A percentile compares a stretch with the other conserved stretches of the same genome.
Evolutionary conservation across 2,329 filamentous ascomycete genomes (phyloP).

Genomic region (Talaromyces sp.): DNA sequence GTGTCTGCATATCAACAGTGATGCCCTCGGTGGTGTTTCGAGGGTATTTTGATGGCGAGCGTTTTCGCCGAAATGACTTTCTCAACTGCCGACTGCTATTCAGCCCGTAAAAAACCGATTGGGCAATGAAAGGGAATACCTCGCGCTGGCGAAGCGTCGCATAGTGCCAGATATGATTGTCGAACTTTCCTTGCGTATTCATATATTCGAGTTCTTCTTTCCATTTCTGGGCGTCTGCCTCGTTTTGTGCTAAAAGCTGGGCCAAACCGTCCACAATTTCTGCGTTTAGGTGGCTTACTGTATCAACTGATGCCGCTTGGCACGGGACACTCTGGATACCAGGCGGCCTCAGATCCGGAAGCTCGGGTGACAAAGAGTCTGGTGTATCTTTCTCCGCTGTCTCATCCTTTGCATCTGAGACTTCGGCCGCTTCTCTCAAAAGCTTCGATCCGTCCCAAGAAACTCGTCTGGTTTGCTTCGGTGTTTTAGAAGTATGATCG

Average conservation of each 20-base stretch:
- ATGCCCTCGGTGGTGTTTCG: slow-evolving; percentile 8
- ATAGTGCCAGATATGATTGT: slow-evolving; percentile 37
- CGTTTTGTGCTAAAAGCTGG: slow-evolving; percentile 34
- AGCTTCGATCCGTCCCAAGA: slow-evolving; percentile 40
- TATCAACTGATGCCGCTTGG: slow-evolving; percentile 26
- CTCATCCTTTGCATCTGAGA: slow-evolving; percentile 13
- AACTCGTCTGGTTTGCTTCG: slow-evolving; percentile 27
- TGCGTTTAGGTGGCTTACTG: slow-evolving; percentile 34
- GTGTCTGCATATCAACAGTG: slow-evolving; percentile 29
- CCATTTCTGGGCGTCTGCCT: slow-evolving; percentile 39
- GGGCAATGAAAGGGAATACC: slow-evolving; percentile 41
- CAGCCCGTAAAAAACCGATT: slow-evolving; percentile 45
- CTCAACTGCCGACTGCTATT: slow-evolving; percentile 41
- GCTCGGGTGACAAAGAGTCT: slow-evolving; percentile 23
- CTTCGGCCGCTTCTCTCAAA: slow-evolving; percentile 27
- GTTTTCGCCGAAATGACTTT: slow-evolving; percentile 36
- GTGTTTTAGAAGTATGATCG: slow-evolving; percentile 27
- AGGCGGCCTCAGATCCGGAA: slow-evolving; percentile 21
- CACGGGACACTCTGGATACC: slow-evolving; percentile 18
- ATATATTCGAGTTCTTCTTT: slow-evolving; percentile 37
- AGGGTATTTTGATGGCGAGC: slow-evolving; percentile 4
- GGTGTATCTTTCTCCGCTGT: slow-evolving; percentile 12
- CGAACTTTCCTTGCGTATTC: slow-evolving; percentile 35
- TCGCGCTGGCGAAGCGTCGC: slow-evolving; percentile 37
- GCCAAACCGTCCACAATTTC: slow-evolving; percentile 38